Evolutionary conservation across 2,329 filamentous ascomycete species (phyloP).

Genomic region (Grosmannia penicillata): DNA sequence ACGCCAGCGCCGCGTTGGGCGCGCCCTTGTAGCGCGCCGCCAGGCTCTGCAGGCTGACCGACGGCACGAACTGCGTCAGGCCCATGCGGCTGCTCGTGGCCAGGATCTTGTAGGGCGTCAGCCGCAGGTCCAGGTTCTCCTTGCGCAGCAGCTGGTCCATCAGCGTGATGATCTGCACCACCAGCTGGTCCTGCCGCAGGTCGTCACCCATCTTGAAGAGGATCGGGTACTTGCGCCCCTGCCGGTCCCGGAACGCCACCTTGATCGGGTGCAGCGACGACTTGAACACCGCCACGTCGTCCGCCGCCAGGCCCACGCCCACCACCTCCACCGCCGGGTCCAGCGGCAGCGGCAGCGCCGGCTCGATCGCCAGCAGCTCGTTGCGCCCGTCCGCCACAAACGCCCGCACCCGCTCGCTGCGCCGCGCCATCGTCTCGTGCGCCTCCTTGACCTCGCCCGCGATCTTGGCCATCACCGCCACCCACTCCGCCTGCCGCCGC

Average conservation of each 20-base stretch:
- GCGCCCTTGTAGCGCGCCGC: conserved; percentile 60
- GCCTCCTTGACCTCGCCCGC: conserved; percentile 77
- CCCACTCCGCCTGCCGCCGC: conserved; percentile 75
- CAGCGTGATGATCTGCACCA: conserved; percentile 91
- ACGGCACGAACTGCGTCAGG: conserved; percentile 85
- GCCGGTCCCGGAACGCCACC: conserved; percentile 72
- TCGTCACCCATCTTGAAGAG: conserved; percentile 98
- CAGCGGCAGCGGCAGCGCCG: conserved; percentile 73
- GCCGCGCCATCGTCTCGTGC: conserved; percentile 61
- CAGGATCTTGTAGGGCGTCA: conserved; percentile 91
- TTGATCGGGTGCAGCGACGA: conserved; percentile 86
- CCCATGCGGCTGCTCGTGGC: conserved; percentile 83
- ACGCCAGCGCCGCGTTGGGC: conserved; percentile 57
- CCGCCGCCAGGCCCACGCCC: conserved; percentile 49
- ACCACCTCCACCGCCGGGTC: conserved; percentile 71
- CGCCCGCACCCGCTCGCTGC: conserved; percentile 72
- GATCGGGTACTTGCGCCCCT: conserved; percentile 69
- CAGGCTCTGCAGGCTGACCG: conserved; percentile 69
- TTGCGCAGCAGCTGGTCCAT: conserved; percentile 95
- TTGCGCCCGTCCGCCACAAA: conserved; percentile 81
- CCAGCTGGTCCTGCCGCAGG: conserved; percentile 87
- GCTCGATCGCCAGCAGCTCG: conserved; percentile 69
- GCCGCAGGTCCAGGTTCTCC: conserved; percentile 87
- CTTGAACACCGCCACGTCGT: conserved; percentile 87
- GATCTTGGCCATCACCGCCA: conserved; percentile 75